Base-by-base conservation (phyloP, 2,329 filamentous ascomycete species). In the Teratosphaeriaceae sp. region DNA sequence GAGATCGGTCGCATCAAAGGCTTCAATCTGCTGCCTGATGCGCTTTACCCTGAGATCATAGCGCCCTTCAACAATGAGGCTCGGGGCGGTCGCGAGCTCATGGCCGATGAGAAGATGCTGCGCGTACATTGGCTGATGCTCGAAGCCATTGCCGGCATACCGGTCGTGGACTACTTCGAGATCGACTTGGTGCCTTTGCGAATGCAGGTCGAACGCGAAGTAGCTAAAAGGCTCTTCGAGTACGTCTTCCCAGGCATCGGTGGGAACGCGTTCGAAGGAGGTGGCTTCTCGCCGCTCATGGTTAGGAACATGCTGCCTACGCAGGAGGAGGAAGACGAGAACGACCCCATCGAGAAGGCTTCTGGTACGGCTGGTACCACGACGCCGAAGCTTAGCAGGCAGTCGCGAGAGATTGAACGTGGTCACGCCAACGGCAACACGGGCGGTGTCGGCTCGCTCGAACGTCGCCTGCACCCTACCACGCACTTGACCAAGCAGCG, bases 51-150 rank as follows among this genome's bases (percentile, higher is more conserved):
- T 0, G 85, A 94, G 61, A 97, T 99, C 76, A 88, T 99, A 47
- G 84, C 85, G 13, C 89, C 92, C 0, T 97, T 94, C 58, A 69
- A 84, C 18, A 85, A 94, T 48, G 76, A 78, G 26, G 61, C 62
- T 66, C 78, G 63, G 60, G 71, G 51, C 56, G 70, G 61, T 51
- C 71, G 74, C 23, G 74, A 79, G 35, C 65, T 74, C 15, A 15
- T 27, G n/a, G 79, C 84, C 48, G 80, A 84, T 48, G 75, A 77
- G 35, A 87, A 88, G 58, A 97, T 97, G 84, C 77, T 98, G 40
- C 80, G 84, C 24, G 86, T 99, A 11, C 92, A 94, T 61, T 98
- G 94, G 88, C 82, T 96, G 61, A 96, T 96, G 88, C 75, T 98
- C 3, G 92, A 98, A 67, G 89, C 92, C 6, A 96, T 98, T 63